Conservation (phyloP, 352 stramenopile genomes). For the Phytopythium boreale region DNA sequence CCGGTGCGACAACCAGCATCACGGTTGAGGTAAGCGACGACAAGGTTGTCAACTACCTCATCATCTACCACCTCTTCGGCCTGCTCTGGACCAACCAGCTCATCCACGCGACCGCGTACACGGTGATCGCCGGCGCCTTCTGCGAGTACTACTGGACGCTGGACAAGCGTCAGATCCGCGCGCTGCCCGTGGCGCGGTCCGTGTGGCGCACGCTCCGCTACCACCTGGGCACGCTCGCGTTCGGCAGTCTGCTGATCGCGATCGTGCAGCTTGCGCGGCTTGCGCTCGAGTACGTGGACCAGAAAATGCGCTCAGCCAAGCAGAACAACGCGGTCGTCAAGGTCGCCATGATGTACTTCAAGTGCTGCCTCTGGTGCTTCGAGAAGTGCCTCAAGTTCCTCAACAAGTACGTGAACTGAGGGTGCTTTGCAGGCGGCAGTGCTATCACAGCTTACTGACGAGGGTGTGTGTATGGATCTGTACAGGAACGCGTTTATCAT, state of each 20-base stretch:
- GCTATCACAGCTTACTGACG: neutral
- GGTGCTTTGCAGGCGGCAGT: too few relatives aligned
- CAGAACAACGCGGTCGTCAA: conserved; percentile 64
- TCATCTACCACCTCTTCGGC: conserved; percentile 85
- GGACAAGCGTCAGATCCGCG: conserved; percentile 58
- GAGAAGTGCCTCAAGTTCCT: conserved; percentile 91
- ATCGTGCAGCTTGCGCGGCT: conserved; percentile 77
- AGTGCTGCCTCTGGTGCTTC: conserved; percentile 87
- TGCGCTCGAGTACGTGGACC: conserved; percentile 77
- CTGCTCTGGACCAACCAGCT: conserved; percentile 87
- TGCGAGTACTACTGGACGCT: conserved; percentile 88
- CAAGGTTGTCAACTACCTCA: conserved; percentile 68
- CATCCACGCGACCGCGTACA: conserved; percentile 72
- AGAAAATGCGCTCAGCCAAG: conserved; percentile 62
- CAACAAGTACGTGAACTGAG: conserved; percentile 42
- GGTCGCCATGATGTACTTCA: conserved; percentile 84
- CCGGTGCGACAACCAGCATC: conserved; percentile 20
- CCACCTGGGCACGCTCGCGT: conserved; percentile 85
- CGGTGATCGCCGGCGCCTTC: conserved; percentile 74
- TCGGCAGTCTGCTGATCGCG: conserved; percentile 86
- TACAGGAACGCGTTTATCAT: conserved; percentile 84
- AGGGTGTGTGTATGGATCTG: conserved; percentile 2
- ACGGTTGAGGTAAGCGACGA: conserved; percentile 47
- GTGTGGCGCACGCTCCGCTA: conserved; percentile 68
- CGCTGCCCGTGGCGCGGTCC: conserved; percentile 48